A percentile compares a stretch with the other conserved stretches of the same genome.
Evolutionary conservation across 768 basidiomycete species (phyloP).

Genomic region (Kwoniella bestiolae): DNA sequence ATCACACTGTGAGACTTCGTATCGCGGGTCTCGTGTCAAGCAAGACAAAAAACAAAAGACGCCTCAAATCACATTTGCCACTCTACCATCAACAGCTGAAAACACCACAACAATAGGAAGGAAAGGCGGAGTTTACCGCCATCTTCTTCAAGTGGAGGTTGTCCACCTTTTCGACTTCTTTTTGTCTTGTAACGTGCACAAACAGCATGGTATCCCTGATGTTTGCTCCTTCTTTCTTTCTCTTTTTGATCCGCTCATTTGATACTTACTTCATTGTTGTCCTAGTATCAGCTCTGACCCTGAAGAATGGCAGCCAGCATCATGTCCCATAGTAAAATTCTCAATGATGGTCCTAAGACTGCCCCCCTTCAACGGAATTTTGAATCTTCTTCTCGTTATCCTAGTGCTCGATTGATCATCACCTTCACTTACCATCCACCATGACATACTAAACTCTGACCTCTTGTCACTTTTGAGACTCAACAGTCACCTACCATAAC

Average conservation of each 20-base stretch:
- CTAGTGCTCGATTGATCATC: neutral
- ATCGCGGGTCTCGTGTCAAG: too few species aligned
- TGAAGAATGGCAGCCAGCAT: neutral
- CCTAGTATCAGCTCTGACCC: too few species aligned
- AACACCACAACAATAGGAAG: neutral
- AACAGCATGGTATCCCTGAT: neutral
- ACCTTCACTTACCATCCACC: neutral
- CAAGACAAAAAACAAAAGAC: too few species aligned
- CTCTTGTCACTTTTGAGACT: too few species aligned
- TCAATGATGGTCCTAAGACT: neutral
- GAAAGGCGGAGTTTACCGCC: constrained; percentile 2
- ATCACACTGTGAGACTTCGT: too few species aligned
- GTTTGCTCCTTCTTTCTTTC: neutral
- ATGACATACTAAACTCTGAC: neutral
- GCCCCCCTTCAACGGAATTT: neutral
- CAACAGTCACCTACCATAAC: neutral
- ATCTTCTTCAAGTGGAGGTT: neutral
- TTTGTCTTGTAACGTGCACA: neutral
- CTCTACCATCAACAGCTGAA: too few species aligned
- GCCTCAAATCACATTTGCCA: too few species aligned
- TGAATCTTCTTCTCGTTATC: neutral
- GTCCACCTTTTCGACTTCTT: constrained; percentile 7
- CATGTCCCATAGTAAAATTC: neutral
- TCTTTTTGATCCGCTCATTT: neutral
- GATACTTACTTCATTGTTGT: too few species aligned